Conservation (phyloP, 2,329 filamentous ascomycete species). For the Anthostomella pinea region DNA sequence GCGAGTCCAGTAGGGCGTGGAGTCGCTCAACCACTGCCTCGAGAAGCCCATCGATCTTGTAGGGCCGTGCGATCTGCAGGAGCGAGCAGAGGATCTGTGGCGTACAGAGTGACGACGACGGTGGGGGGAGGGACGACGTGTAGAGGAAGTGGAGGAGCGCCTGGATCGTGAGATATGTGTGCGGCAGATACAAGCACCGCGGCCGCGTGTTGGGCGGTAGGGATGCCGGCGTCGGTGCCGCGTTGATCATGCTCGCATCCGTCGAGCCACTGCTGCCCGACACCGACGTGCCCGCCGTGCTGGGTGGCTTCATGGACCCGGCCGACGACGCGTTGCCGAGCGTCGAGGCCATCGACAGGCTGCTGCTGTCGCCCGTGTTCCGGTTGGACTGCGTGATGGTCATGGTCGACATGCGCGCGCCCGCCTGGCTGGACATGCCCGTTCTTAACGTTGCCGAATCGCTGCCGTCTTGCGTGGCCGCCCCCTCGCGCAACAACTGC, state of each 20-base stretch:
- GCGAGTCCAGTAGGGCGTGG: constrained; percentile 83
- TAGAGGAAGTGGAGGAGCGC: constrained; percentile 91
- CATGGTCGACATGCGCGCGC: constrained; percentile 72
- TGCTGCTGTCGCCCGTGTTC: constrained; percentile 46
- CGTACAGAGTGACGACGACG: constrained; percentile 76
- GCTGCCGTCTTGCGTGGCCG: constrained; percentile 66
- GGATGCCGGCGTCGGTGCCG: constrained; percentile 54
- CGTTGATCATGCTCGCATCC: constrained; percentile 50
- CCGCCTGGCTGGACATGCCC: constrained; percentile 53
- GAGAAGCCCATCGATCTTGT: constrained; percentile 86
- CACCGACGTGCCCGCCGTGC: constrained; percentile 43
- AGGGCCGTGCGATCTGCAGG: constrained; percentile 87
- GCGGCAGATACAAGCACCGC: constrained; percentile 85
- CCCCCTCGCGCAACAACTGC: constrained; percentile 80
- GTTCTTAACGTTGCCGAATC: constrained; percentile 76
- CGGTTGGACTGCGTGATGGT: constrained; percentile 74
- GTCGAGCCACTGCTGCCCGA: constrained; percentile 38
- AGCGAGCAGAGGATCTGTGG: constrained; percentile 95
- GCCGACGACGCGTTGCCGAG: constrained; percentile 33
- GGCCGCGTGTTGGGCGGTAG: constrained; percentile 67
- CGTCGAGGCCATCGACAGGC: constrained; percentile 44
- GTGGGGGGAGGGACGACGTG: constrained; percentile 79
- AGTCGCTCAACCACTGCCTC: constrained; percentile 91
- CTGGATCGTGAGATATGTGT: constrained; percentile 85
- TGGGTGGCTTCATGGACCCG: constrained; percentile 41